These are phyloP conservation scores for Aureobasidium sp. DNA, from an alignment of 2,329 filamentous ascomycete genomes.

Conservation along the genomic window DNA sequence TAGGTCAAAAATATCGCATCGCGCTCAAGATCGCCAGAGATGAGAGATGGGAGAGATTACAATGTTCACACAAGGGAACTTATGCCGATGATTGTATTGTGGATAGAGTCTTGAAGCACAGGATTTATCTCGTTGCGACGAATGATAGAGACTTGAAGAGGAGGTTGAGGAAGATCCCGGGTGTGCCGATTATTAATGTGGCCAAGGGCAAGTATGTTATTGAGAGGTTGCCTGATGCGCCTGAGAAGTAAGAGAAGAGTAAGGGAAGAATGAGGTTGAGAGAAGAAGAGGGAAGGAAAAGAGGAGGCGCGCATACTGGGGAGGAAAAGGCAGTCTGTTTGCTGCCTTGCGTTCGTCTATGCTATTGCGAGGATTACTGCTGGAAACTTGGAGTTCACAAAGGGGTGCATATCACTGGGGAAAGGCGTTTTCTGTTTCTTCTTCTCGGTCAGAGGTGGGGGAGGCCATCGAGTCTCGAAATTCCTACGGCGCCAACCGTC, in stretches of 20 bases:
- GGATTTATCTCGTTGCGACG: slow-evolving; percentile 54
- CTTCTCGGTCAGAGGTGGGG: background rate
- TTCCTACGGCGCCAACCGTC: no score
- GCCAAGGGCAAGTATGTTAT: slow-evolving; percentile 94
- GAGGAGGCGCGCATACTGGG: background rate
- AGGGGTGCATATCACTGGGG: background rate
- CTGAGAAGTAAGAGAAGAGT: slow-evolving; percentile 59
- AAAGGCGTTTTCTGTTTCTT: background rate
- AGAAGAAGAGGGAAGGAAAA: background rate
- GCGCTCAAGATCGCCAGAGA: slow-evolving; percentile 89
- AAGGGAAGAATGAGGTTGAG: background rate
- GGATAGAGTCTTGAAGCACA: slow-evolving; percentile 50
- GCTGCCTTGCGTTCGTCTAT: background rate
- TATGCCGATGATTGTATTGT: slow-evolving; percentile 86
- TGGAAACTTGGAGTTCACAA: background rate
- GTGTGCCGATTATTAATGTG: slow-evolving; percentile 82
- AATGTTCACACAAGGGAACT: slow-evolving; percentile 91
- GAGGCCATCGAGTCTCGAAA: no score
- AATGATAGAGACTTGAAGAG: slow-evolving; percentile 85
- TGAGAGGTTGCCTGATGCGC: slow-evolving; percentile 88
- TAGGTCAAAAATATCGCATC: slow-evolving; percentile 89
- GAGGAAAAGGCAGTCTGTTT: background rate
- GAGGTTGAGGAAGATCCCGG: slow-evolving; percentile 83
- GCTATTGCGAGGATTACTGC: background rate
- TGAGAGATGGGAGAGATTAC: slow-evolving; percentile 85